Evolutionary conservation across 257 asterid genomes (phyloP), one percentile per base, ranked within the genome.

Genomic region (Anisodus tanguticus): DNA sequence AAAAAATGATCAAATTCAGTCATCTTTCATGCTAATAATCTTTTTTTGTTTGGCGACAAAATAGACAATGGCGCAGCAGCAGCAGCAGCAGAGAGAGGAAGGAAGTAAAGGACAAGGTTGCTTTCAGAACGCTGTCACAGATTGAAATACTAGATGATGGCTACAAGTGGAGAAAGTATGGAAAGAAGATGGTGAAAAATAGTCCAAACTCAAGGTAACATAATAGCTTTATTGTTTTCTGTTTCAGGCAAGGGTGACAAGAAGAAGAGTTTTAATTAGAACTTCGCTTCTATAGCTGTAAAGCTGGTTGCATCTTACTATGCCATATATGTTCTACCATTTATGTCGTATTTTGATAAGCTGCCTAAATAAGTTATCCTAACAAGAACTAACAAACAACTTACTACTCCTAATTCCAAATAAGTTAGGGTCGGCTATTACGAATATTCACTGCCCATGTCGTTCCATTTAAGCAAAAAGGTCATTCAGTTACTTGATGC

Each of bases 111-210:
- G 93, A 95, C 72, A 96, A 91, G 88, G 92, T 96, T 86, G 98
- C 98, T 79, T 96, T 96, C 86, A 91, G 87, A 85, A 96, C 98
- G 16, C 90, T 89, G 89, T 94, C 99, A 1, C 93, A 91, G 80
- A 72, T 96, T 82, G 99, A 96, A 85, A 91, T 94, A 82, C 88
- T 96, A 4, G 94, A 94, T 86, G 98, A 96, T 90, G 99, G 99
- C 53, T 96, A 89, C 89, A 96, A 93, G 89, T 96, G 99, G 99
- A 92, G 98, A 67, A 96, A 96, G 88, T 96, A 96, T 81, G 99
- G 99, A 41, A 96, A 96, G 86, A 96, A 96, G 94, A 94, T 89
- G 98, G 99, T 96, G 79, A 96, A 94, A 86, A 92, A 92, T 90
- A 96, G 95, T 90, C 97, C 97, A 9, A 92, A 93, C 79, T 98